Conservation (phyloP, 768 basidiomycete genomes). For the Pholiota conissans region DNA sequence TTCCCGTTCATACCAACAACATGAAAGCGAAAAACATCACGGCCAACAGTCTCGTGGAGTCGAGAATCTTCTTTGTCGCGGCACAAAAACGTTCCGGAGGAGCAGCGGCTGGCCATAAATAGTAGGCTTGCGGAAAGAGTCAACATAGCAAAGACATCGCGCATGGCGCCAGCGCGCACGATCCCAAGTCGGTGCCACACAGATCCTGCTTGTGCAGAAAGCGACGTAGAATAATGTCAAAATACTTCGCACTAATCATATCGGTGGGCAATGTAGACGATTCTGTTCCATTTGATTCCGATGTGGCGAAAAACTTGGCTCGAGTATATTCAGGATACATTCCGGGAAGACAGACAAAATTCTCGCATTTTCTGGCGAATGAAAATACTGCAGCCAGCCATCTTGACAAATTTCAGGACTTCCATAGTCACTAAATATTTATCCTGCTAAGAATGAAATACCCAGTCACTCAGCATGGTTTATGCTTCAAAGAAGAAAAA, state of each 20-base stretch:
- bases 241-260: background rate
- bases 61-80: background rate
- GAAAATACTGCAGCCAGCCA: background rate
- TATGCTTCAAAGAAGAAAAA: background rate
- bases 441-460: background rate
- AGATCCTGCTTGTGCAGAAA: background rate
- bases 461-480: background rate
- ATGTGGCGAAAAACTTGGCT: background rate
- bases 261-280: background rate
- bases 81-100: background rate
- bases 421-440: background rate
- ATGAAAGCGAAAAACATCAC: background rate
- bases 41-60: background rate
- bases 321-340: background rate
- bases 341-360: background rate
- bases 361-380: background rate
- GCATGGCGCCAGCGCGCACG: background rate
- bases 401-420: background rate
- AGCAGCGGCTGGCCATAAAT: background rate
- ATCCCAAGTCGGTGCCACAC: background rate
- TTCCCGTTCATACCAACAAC: constrained; percentile 2
- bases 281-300: background rate
- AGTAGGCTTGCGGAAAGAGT: background rate
- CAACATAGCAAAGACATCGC: background rate
- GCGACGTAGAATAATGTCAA: background rate